Percentiles rank a stretch among this genome's conserved stretches.
These are phyloP conservation scores for Arthrocladium fulminans DNA, from an alignment of 2,329 filamentous ascomycete species.

Conservation along the genomic window DNA sequence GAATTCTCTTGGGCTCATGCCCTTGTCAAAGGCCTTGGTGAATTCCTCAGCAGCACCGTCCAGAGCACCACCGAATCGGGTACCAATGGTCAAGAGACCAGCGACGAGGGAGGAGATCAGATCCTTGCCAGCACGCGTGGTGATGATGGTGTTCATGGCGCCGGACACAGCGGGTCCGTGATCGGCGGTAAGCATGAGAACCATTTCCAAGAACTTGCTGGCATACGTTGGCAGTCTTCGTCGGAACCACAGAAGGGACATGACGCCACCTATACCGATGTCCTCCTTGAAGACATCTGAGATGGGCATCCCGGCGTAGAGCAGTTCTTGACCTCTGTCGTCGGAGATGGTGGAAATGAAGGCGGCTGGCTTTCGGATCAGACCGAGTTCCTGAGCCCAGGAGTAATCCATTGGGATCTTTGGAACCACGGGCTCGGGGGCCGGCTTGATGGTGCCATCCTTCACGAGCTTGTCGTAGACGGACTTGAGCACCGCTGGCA, in stretches of 20 bases:
- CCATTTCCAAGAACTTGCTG: constrained; percentile 99
- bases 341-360: constrained; percentile 99
- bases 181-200: constrained; percentile 98
- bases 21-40: constrained; percentile 96
- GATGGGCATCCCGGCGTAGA: constrained; percentile 98
- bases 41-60: constrained; percentile 98
- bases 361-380: constrained; percentile 98
- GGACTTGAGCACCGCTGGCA: constrained; percentile 64
- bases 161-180: constrained; percentile 98
- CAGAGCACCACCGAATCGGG: constrained; percentile 94
- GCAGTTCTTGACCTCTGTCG: constrained; percentile 97
- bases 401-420: constrained; percentile 99
- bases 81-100: constrained; percentile 96
- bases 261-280: constrained; percentile 98
- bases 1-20: constrained; percentile 94
- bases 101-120: constrained; percentile 90
- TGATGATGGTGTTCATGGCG: constrained; percentile 99
- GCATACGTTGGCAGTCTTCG: constrained; percentile 91
- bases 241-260: constrained; percentile 99
- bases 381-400: constrained; percentile 97
- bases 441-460: constrained; percentile 74
- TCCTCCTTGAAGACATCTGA: constrained; percentile 99
- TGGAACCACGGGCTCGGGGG: constrained; percentile 81
- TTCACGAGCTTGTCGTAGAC: constrained; percentile 87
- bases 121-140: constrained; percentile 97